Evolutionary conservation across 148 eudicot genomes (phyloP), one percentile per base, ranked within the genome.

Genomic region (Fagopyrum homotropicum): DNA sequence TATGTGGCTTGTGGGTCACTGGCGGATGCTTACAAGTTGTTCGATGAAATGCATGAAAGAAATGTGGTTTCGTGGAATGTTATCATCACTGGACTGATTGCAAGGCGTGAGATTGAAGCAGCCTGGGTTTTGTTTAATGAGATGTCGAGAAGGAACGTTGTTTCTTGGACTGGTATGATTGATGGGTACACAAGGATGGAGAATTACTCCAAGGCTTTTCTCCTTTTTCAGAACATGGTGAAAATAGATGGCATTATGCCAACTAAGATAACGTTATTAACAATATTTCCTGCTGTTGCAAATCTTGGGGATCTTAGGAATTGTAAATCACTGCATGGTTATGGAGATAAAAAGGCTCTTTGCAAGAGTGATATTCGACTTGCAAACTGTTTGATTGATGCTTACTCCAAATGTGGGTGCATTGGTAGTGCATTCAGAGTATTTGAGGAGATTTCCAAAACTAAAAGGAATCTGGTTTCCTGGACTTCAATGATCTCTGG

Each of bases 141-240:
- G 70, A 89, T 89, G 89, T 87, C 89, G 0, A 75, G 40, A 30
- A 83, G 79, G 75, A 85, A 85, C 79, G 79, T 87, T 54, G 80
- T 91, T 83, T 86, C 93, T 2, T 91, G 97, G 97, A 89, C 93
- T 17, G 87, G 85, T 2, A 72, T 91, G 52, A 87, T 91, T 26
- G 90, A 88, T 75, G 91, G 90, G 79, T 88, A 83, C 64, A 72
- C 85, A 0, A 47, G 89, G 45, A 51, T 56, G 76, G 80, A 79
- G 75, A 79, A 72, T 9, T 80, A 77, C 70, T 4, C 66, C 5
- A 85, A 79, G 51, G 93, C 90, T 0, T 77, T 86, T 76, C 30
- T 47, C 5, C 43, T 91, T 74, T 88, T 89, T 78, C 83, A 75
- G 52, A 64, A 76, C 44, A 91, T 91, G 93, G 75, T 80, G 15